Evolutionary conservation across 1,139 yeast genomes (phyloP).

Genomic region (Taiozyma sp.): DNA sequence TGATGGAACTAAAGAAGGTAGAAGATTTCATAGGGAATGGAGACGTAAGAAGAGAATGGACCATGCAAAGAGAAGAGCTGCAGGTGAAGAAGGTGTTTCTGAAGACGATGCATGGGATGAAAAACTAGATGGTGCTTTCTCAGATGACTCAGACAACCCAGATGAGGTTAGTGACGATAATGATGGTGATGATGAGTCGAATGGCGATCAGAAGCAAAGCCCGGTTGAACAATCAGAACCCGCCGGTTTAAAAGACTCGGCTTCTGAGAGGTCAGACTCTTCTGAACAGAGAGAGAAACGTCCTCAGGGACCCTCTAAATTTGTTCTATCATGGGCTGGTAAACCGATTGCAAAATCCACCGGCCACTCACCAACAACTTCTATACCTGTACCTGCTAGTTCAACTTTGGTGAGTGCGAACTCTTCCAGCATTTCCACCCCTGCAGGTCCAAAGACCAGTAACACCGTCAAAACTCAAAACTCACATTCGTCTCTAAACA

Average conservation of each 20-base stretch:
- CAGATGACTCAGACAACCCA: slow-evolving; percentile 1
- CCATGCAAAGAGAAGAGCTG: not conserved
- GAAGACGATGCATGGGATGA: slow-evolving; percentile 2
- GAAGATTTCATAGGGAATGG: not conserved
- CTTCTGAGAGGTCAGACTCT: not conserved
- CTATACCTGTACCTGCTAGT: not conserved
- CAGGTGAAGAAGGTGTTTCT: slow-evolving; percentile 3
- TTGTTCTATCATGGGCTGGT: not conserved
- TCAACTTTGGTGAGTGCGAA: not conserved
- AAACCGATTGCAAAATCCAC: not conserved
- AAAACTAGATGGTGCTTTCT: slow-evolving; percentile 2
- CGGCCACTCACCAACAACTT: not conserved
- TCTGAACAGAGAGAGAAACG: not conserved
- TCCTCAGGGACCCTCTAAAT: not conserved
- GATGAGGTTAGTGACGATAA: not conserved
- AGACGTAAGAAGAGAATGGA: not conserved
- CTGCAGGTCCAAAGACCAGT: not conserved
- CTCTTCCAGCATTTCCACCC: not conserved
- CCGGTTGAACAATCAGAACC: not conserved
- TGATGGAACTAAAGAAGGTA: not conserved
- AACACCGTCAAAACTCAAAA: not conserved
- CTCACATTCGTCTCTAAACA: not conserved
- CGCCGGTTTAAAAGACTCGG: too few species aligned
- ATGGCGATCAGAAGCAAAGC: not conserved
- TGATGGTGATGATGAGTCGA: not conserved